Conservation (phyloP, 306 rosid genomes). For the Vigna unguiculata region DNA sequence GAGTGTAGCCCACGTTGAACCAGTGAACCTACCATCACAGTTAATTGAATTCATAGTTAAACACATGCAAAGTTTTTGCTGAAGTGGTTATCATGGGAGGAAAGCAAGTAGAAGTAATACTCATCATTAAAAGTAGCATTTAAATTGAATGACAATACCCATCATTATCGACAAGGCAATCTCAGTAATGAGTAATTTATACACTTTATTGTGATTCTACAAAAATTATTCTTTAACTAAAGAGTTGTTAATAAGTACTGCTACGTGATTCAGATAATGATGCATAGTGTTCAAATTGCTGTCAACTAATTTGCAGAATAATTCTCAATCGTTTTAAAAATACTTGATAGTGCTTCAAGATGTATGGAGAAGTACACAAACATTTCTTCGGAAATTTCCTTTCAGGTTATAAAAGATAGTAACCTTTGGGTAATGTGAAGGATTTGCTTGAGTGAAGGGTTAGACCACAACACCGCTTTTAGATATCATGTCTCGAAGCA, state of each 20-base stretch:
- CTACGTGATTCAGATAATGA: background rate
- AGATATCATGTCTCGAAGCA: conserved; percentile 5
- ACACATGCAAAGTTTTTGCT: conserved; percentile 22
- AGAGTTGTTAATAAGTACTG: background rate
- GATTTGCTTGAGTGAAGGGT: conserved; percentile 25
- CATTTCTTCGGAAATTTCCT: background rate
- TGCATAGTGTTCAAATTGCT: background rate
- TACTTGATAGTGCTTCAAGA: conserved; percentile 12
- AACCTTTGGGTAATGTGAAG: conserved; percentile 13
- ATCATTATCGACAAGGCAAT: conserved; percentile 2
- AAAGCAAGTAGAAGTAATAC: conserved; percentile 22
- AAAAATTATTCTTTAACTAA: conserved; percentile 1
- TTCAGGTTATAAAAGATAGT: conserved; percentile 13
- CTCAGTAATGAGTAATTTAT: conserved; percentile 19
- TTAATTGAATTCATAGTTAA: conserved; percentile 14
- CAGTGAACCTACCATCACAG: conserved; percentile 71
- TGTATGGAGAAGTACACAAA: background rate
- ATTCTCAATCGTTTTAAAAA: conserved; percentile 9
- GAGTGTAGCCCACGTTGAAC: conserved; percentile 85
- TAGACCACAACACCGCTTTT: background rate
- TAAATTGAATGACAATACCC: conserved; percentile 22
- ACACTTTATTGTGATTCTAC: background rate
- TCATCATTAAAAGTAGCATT: conserved; percentile 8
- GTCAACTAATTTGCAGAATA: background rate
- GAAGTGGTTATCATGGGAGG: conserved; percentile 6